phyloP scores from a whole-genome alignment of 1,284 basidiomycete genomes.

The Pholiota adiposa region DNA sequence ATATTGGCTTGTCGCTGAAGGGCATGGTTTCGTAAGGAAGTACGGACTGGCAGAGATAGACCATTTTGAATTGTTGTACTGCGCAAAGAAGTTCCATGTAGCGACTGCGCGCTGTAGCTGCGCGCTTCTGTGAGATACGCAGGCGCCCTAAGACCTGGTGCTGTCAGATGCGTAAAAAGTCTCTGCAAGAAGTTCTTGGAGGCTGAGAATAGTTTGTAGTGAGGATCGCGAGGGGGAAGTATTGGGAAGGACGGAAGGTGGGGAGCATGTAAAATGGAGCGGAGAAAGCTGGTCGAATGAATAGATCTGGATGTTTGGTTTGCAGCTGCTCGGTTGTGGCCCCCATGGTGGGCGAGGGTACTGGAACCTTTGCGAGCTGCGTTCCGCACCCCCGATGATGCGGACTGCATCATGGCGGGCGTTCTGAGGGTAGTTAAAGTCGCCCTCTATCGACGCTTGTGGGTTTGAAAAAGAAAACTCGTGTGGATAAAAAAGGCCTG shows the following conservation, averaged over 20 bases:
- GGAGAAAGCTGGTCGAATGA: constrained; percentile 39
- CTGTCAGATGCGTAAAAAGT: constrained; percentile 59
- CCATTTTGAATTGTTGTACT: constrained; percentile 46
- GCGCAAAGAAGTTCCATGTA: constrained; percentile 42
- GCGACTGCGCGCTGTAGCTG: constrained; percentile 38
- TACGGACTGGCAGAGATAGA: constrained; percentile 57
- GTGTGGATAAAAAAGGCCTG: no score
- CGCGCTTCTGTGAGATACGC: constrained; percentile 25
- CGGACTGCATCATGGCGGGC: constrained; percentile 50
- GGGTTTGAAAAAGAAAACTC: background rate
- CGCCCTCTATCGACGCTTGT: constrained; percentile 13
- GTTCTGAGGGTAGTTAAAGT: constrained; percentile 13
- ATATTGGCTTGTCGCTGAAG: constrained; percentile 45
- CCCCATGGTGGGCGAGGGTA: constrained; percentile 30
- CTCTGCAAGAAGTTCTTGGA: constrained; percentile 57
- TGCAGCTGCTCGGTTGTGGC: constrained; percentile 26
- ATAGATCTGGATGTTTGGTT: constrained; percentile 39
- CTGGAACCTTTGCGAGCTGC: constrained; percentile 37
- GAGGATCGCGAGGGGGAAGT: constrained; percentile 34
- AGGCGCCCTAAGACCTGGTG: constrained; percentile 54
- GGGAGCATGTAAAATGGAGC: constrained; percentile 25
- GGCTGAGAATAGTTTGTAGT: constrained; percentile 54
- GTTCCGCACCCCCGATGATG: constrained; percentile 53
- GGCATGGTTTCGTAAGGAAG: constrained; percentile 38
- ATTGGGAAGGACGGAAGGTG: constrained; percentile 29